phyloP scores from a whole-genome alignment of 2,329 filamentous ascomycete species.

The Stagonosporopsis rhizophila region DNA sequence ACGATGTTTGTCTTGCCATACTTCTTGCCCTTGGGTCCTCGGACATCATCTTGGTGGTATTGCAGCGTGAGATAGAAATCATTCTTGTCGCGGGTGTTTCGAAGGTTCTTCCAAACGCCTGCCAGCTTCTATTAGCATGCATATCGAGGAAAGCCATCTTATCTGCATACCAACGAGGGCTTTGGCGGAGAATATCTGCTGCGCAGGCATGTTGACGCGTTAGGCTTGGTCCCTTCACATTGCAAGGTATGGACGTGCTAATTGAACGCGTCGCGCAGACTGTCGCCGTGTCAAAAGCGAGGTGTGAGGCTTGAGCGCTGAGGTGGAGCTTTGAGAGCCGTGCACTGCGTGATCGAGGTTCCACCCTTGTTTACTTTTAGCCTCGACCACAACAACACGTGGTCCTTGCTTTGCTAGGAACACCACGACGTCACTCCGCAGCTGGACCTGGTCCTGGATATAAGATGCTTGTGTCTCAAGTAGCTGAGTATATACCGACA shows the following conservation, averaged over 20 bases:
- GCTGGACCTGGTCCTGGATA: not conserved
- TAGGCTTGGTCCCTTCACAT: conserved; percentile 3
- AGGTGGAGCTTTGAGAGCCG: conserved; percentile 15
- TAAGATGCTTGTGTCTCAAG: not conserved
- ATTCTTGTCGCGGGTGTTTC: conserved; percentile 39
- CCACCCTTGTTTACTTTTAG: conserved; percentile 18
- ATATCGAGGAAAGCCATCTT: not conserved
- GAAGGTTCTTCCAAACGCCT: conserved; percentile 45
- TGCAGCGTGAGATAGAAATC: conserved; percentile 45
- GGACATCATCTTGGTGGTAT: conserved; percentile 39
- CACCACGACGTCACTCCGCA: conserved; percentile 14
- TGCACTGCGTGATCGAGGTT: conserved; percentile 2
- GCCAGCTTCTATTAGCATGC: not conserved
- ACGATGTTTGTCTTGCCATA: conserved; percentile 23
- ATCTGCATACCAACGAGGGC: conserved; percentile 32
- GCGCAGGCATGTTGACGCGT: conserved; percentile 29
- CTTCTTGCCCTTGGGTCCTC: conserved; percentile 25
- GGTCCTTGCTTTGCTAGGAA: conserved; percentile 6
- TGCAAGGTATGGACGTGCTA: not conserved
- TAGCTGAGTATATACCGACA: conserved; percentile 14
- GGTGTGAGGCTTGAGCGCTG: conserved; percentile 14
- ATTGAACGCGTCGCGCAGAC: conserved; percentile 1
- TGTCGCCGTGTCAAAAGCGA: conserved; percentile 5
- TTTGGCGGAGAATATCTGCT: conserved; percentile 45
- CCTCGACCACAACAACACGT: conserved; percentile 12